Conservation (phyloP, 1,284 basidiomycete species). For the Fistulina hepatica region DNA sequence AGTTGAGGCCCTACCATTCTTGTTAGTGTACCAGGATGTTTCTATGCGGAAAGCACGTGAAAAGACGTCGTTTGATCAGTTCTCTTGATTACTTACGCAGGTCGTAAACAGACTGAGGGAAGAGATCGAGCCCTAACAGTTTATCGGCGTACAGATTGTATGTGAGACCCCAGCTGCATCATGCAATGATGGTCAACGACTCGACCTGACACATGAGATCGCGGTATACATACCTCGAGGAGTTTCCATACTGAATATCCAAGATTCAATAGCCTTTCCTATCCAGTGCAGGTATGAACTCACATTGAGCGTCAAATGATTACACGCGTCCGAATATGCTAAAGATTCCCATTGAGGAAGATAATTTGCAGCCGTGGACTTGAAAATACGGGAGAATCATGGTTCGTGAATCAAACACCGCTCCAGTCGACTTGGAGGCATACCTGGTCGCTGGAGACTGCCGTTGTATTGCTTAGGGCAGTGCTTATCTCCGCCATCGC, state of each 20-base stretch:
- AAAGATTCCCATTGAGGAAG: constrained; percentile 1
- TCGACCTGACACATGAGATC: not conserved
- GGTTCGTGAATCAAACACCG: not conserved
- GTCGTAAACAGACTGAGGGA: constrained; percentile 49
- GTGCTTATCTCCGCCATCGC: constrained; percentile 1
- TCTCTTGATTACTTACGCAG: constrained; percentile 35
- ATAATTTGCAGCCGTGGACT: not conserved
- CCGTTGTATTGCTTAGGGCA: not conserved
- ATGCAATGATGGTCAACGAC: too few relatives aligned
- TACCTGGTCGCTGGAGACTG: not conserved
- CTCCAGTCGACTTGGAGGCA: not conserved
- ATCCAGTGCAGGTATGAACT: not conserved
- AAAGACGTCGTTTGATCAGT: not conserved
- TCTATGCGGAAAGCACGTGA: not conserved
- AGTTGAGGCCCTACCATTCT: not conserved
- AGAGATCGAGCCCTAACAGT: constrained; percentile 47
- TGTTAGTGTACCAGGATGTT: not conserved
- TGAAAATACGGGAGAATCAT: constrained; percentile 1
- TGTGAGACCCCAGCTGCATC: not conserved
- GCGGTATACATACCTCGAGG: not conserved
- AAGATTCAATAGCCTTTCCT: not conserved
- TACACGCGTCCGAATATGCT: constrained; percentile 5
- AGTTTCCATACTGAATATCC: not conserved
- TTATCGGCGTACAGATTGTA: constrained; percentile 34
- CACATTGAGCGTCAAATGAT: constrained; percentile 6